Evolutionary conservation across 75 land plant species (phyloP), one percentile per base, ranked within the genome.

Genomic region (Picea sitchensis): DNA sequence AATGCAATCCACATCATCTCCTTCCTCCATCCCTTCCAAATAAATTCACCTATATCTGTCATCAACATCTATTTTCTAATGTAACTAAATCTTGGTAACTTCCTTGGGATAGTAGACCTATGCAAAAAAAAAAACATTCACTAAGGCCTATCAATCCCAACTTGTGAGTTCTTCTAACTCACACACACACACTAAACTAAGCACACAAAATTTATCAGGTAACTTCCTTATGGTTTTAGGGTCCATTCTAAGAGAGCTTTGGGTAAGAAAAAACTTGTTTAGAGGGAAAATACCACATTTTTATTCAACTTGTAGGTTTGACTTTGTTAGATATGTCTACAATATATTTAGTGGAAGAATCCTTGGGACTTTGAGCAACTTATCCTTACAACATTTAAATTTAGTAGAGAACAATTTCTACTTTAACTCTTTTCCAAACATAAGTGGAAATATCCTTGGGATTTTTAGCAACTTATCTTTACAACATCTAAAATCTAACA

Each of bases 81-180:
- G 74, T 32, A 78, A 60, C 58, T 1, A 26, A 26, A 26, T 26
- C 26, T 26, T 26, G 26, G 26, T 26, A 26, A 26, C 26, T 57
- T 14, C 8, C 38, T 91, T 76, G 26, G 84, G 83, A 84, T 85
- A 5, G 61, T 88, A 4, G 89, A 88, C 61, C 47, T 92, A 81
- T 88, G 91, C 73, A 79, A 56, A 12, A 92, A 92, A 79, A 82
- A 92, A 92, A 79, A 82, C 77, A 61, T 88, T 93, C 79, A 82
- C 86, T 18, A 26, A 93, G 96, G 21, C 79, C 80, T 78, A 65
- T 90, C 61, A 77, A 86, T 73, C 84, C 82, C 83, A 86, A 18
- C 65, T 5, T 23, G 23, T 18, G 20, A 6, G 0, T 5, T 15
- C 20, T 13, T 63, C 65, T 26, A 26, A 26, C 13, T 20, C 20